A percentile compares a stretch with the other conserved stretches of the same genome.
Evolutionary conservation across 78 protist genomes (phyloP).

Genomic region (Paratrimastix pyriformis): DNA sequence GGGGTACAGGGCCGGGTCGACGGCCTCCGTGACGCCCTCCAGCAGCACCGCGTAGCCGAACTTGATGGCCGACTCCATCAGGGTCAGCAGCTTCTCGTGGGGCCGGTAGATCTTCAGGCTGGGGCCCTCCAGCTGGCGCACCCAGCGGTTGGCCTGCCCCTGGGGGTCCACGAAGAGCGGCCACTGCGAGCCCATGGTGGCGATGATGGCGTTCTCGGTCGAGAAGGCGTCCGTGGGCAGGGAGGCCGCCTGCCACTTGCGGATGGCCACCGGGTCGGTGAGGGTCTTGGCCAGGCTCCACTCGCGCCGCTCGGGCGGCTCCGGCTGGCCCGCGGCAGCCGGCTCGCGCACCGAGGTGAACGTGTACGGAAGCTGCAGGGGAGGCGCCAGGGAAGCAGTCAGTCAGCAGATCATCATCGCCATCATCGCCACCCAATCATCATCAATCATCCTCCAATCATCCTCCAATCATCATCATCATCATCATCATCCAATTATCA

Average conservation of each 20-base stretch:
- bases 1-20: constrained; percentile 69
- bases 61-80: constrained; percentile 36
- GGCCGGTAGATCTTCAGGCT: constrained; percentile 13
- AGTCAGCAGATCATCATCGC: background rate
- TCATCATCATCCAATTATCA: too few species aligned
- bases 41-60: constrained; percentile 39
- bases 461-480: too few species aligned
- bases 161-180: constrained; percentile 45
- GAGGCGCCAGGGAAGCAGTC: background rate
- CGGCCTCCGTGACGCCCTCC: constrained; percentile 53
- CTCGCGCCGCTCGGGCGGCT: too few species aligned
- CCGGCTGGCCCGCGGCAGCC: too few species aligned
- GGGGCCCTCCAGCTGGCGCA: constrained; percentile 26
- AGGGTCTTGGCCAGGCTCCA: constrained; percentile 32
- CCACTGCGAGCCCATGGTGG: constrained; percentile 45
- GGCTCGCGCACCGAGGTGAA: too few species aligned
- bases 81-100: background rate
- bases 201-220: constrained; percentile 69
- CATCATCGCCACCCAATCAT: too few species aligned
- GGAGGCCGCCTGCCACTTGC: constrained; percentile 51
- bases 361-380: constrained; percentile 7
- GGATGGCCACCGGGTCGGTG: constrained; percentile 51
- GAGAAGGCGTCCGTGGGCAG: constrained; percentile 67
- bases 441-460: too few species aligned
- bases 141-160: constrained; percentile 43